phyloP scores from a whole-genome alignment of 2,329 filamentous ascomycete species.

The Eurotiales sp. region DNA sequence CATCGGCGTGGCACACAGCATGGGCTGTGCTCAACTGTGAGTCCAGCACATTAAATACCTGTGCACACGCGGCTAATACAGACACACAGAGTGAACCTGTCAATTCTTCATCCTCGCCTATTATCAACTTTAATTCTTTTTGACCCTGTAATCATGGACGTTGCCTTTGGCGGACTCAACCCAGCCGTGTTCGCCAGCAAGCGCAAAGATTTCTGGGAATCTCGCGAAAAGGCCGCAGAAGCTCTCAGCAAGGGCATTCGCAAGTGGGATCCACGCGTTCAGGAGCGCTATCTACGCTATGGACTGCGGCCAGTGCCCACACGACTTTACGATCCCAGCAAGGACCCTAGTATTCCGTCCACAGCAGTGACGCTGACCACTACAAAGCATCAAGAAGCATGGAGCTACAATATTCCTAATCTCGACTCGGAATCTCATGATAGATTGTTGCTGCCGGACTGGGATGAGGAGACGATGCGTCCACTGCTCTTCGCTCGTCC shows the following conservation, averaged over 20 bases:
- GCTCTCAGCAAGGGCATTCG: constrained; percentile 11
- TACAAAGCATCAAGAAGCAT: constrained; percentile 11
- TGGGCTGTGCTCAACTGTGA: constrained; percentile 65
- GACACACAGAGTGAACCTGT: background rate
- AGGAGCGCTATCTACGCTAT: constrained; percentile 11
- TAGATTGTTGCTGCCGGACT: constrained; percentile 3
- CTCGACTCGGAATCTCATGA: constrained; percentile 3
- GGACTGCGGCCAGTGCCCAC: constrained; percentile 18
- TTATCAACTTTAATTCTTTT: background rate
- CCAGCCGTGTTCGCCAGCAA: background rate
- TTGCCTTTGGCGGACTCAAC: background rate
- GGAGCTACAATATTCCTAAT: background rate
- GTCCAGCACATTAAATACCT: background rate
- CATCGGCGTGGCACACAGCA: constrained; percentile 78
- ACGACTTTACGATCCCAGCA: constrained; percentile 10
- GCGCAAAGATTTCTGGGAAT: constrained; percentile 1
- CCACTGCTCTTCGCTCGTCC: constrained; percentile 17
- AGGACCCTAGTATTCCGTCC: constrained; percentile 6
- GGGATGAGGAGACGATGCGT: constrained; percentile 15
- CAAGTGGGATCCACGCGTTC: constrained; percentile 17
- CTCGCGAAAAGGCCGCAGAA: background rate
- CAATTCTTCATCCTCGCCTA: constrained; percentile 1
- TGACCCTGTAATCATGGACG: constrained; percentile 3
- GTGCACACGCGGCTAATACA: background rate
- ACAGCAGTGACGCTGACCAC: constrained; percentile 20